Evolutionary conservation across 2,329 filamentous ascomycete species (phyloP), one percentile per base, ranked within the genome.

Genomic region (Simplicillium aogashimaense): DNA sequence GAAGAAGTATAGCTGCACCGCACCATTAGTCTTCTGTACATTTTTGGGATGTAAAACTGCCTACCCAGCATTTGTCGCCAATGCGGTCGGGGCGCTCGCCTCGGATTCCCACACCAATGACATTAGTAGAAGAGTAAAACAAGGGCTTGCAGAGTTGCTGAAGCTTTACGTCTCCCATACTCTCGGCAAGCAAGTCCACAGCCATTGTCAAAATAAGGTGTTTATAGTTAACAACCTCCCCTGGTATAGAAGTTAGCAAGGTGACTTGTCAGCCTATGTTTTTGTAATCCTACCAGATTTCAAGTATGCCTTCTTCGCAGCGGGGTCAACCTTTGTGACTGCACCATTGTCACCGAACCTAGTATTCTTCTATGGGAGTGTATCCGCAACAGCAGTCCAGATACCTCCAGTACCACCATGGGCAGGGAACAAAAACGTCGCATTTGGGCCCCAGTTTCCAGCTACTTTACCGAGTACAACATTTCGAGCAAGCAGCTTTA

Each of bases 1-100:
- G 46, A 87, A 87, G 78, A 94, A 95, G 76, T 95, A 95, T 45
- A 95, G 74, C 79, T 80, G 16, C 1, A 13, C 7, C 6, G 7
- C 4, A 37, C 59, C 52, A 60, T 53, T 37, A 38, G 30, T 1
- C 18, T 31, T 10, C n/a, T n/a, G 15, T 28, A 25, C 28, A 10
- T 17, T 39, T 41, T 10, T 3, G n/a, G 12, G 18, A 32, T 47
- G 37, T 39, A 29, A 57, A 31, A 58, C n/a, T n/a, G n/a, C 76
- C 60, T 70, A 83, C 77, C 89, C 92, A 98, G 81, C 92, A 98
- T 78, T 97, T 98, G 73, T 98, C 92, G 50, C 92, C 92, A 53
- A 98, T 98, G 59, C 87, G 84, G 65, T 95, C 88, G 31, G 92
- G 92, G 51, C 92, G 86, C 56, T 74, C 76, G 50, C 92, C 92